Evolutionary conservation across 768 basidiomycete genomes (phyloP).

Genomic region (Pleurotus sapidus): DNA sequence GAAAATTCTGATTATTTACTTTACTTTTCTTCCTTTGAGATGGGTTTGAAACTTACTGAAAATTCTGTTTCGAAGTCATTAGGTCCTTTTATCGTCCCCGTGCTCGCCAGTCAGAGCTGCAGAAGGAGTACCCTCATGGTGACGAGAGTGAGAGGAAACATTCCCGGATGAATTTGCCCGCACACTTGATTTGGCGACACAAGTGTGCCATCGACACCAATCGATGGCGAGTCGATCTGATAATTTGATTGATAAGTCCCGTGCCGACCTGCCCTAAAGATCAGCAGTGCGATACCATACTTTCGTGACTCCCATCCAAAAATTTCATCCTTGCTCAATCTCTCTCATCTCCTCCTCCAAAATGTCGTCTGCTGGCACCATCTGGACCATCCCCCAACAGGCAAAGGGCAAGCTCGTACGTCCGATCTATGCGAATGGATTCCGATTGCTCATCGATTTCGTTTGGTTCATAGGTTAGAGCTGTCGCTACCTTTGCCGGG

Average conservation of each 20-base stretch:
- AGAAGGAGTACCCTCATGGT: too few species aligned
- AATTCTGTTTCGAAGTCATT: too few species aligned
- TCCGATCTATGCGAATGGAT: slow-evolving; percentile 12
- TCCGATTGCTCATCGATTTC: background rate
- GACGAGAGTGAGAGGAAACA: too few species aligned
- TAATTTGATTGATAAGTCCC: slow-evolving; percentile 8
- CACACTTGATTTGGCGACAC: background rate
- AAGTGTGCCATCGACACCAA: background rate
- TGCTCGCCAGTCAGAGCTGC: background rate
- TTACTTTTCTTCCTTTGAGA: background rate
- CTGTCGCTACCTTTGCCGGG: slow-evolving; percentile 58
- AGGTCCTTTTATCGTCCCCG: background rate
- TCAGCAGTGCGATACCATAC: background rate
- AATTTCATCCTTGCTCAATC: slow-evolving; percentile 8
- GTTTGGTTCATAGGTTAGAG: slow-evolving; percentile 36
- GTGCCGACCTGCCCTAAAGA: slow-evolving; percentile 6
- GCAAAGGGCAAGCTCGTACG: slow-evolving; percentile 47
- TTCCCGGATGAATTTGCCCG: background rate
- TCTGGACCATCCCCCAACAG: slow-evolving; percentile 50
- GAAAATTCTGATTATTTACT: slow-evolving; percentile 3
- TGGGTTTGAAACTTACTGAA: background rate
- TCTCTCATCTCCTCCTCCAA: slow-evolving; percentile 23
- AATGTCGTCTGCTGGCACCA: slow-evolving; percentile 62
- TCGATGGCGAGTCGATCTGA: slow-evolving; percentile 5
- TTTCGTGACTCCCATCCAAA: slow-evolving; percentile 4